A percentile compares a stretch with the other conserved stretches of the same genome.
These are phyloP conservation scores for Pythium brachiatum DNA, from an alignment of 352 stramenopile species.

Conservation along the genomic window DNA sequence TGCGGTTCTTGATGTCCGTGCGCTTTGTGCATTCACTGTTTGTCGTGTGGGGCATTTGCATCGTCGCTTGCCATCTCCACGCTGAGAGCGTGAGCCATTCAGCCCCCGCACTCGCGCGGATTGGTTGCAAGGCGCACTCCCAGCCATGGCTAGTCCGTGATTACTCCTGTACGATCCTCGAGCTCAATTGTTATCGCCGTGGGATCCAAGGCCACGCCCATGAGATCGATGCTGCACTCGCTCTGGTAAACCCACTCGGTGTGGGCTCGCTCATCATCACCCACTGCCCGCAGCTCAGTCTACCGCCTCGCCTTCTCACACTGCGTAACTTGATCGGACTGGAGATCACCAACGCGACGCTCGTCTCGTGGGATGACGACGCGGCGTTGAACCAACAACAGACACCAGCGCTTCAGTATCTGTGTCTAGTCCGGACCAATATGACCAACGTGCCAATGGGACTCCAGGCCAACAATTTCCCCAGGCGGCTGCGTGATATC, in stretches of 20 bases:
- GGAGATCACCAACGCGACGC: slow-evolving; percentile 10
- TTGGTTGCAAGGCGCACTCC: slow-evolving; percentile 11
- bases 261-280: slow-evolving; percentile 11
- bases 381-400: slow-evolving; percentile 1
- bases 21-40: not conserved
- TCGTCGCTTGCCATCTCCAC: slow-evolving; percentile 5
- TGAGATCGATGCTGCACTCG: slow-evolving; percentile 7
- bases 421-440: not conserved
- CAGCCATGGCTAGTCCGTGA: slow-evolving; percentile 11
- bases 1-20: not conserved
- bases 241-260: not conserved
- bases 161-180: slow-evolving; percentile 12
- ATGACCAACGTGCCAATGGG: slow-evolving; percentile 7
- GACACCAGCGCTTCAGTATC: not conserved
- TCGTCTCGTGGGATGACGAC: slow-evolving; percentile 6
- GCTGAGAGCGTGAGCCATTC: not conserved
- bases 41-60: slow-evolving; percentile 2
- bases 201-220: not conserved
- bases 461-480: not conserved
- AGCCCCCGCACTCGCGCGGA: not conserved
- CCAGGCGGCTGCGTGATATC: not conserved
- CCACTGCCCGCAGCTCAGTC: slow-evolving; percentile 6
- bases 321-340: slow-evolving; percentile 8
- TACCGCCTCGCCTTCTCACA: not conserved
- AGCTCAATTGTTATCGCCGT: slow-evolving; percentile 17